phyloP scores from a whole-genome alignment of 352 stramenopile species.

The Chrysophaeum taylorii region DNA sequence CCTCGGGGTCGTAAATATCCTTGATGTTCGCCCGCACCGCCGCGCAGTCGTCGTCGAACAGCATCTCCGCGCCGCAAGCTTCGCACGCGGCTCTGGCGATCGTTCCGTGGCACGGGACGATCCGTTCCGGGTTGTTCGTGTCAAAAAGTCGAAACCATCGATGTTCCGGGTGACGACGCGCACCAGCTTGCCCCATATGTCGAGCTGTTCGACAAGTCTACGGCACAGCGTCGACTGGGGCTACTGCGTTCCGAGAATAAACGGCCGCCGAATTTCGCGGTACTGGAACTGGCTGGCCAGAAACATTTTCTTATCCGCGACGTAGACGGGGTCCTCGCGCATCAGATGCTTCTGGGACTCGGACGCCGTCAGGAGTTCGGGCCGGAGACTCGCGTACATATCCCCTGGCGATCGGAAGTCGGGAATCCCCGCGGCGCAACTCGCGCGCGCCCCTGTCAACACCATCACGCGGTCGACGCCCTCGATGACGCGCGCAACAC shows the following conservation, averaged over 20 bases:
- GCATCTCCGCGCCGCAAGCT: slow-evolving; percentile 29
- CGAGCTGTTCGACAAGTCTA: slow-evolving; percentile 47
- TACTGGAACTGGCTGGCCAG: slow-evolving; percentile 48
- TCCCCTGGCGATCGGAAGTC: slow-evolving; percentile 49
- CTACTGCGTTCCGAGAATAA: slow-evolving; percentile 48
- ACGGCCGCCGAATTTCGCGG: slow-evolving; percentile 49
- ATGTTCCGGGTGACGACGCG: slow-evolving; percentile 58
- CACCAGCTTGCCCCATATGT: slow-evolving; percentile 44
- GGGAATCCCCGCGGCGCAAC: slow-evolving; percentile 45
- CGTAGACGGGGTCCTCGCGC: slow-evolving; percentile 38
- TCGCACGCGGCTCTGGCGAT: slow-evolving; percentile 48
- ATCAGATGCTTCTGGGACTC: slow-evolving; percentile 35
- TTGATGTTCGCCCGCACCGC: slow-evolving; percentile 45
- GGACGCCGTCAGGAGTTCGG: slow-evolving; percentile 41
- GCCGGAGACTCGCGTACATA: slow-evolving; percentile 46
- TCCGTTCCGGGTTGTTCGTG: slow-evolving; percentile 36
- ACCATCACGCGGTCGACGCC: no score
- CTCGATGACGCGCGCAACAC: no score
- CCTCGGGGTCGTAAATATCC: slow-evolving; percentile 49
- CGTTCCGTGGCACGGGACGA: slow-evolving; percentile 47
- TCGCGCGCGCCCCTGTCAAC: slow-evolving; percentile 43
- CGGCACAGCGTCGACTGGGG: slow-evolving; percentile 42
- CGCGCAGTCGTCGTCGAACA: slow-evolving; percentile 44
- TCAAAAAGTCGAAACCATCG: slow-evolving; percentile 52
- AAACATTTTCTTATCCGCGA: slow-evolving; percentile 49